These are phyloP conservation scores for Citrus cavaleriei DNA, from an alignment of 345 rosid species.

Conservation along the genomic window DNA sequence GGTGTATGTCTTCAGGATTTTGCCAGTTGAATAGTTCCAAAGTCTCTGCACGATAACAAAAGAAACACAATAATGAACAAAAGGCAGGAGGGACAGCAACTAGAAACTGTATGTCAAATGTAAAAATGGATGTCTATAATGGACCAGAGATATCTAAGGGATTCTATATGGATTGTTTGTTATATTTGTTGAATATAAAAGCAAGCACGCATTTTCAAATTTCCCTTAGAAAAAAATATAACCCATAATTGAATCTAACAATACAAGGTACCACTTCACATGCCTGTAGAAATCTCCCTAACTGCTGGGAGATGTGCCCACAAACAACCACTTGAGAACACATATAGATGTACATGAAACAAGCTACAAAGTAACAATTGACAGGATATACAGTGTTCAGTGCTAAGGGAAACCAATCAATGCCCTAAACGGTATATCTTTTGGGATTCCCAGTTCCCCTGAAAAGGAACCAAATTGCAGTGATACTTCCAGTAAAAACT, in stretches of 20 bases:
- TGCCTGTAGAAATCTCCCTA: not conserved
- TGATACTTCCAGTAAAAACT: not conserved
- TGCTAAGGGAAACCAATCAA: not conserved
- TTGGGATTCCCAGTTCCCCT: not conserved
- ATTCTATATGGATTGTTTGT: not conserved
- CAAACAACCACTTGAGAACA: not conserved
- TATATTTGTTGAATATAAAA: not conserved
- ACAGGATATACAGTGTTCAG: not conserved
- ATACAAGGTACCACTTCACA: not conserved
- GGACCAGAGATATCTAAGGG: not conserved
- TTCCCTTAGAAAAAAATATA: not conserved
- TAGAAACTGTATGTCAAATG: not conserved
- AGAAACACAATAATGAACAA: not conserved
- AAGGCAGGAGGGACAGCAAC: not conserved
- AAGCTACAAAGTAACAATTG: not conserved
- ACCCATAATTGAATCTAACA: not conserved
- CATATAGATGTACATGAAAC: not conserved
- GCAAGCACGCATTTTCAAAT: not conserved
- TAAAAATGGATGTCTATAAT: not conserved
- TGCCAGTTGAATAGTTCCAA: constrained; percentile 79
- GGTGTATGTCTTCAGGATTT: constrained; percentile 74
- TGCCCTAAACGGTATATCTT: not conserved
- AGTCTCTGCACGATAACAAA: constrained; percentile 53
- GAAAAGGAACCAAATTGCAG: not conserved
- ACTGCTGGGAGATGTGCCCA: not conserved